Conservation (phyloP, 495 filamentous ascomycete species). For the Tuber borchii region DNA sequence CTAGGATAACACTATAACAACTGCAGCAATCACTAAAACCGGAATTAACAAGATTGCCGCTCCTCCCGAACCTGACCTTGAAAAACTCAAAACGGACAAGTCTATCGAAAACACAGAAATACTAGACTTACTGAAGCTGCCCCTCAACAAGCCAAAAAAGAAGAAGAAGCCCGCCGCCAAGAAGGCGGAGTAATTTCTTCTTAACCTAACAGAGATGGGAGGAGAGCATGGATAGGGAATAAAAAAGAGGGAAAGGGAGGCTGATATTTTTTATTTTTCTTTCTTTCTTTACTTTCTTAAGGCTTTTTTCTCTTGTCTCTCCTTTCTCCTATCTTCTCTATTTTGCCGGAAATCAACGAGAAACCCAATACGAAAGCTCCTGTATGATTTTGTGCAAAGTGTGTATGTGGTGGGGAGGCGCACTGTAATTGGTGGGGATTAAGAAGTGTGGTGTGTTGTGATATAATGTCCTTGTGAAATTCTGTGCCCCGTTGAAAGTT, state of each 20-base stretch:
- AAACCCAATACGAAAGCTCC: background rate
- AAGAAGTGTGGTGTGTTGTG: background rate
- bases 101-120: slow-evolving; percentile 95
- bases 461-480: background rate
- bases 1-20: background rate
- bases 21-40: slow-evolving; percentile 93
- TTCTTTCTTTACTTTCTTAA: background rate
- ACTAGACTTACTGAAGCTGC: slow-evolving; percentile 83
- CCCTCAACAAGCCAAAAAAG: slow-evolving; percentile 88
- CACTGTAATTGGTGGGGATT: background rate
- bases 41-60: slow-evolving; percentile 77
- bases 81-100: slow-evolving; percentile 85
- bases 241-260: slow-evolving; percentile 2
- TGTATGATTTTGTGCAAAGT: background rate
- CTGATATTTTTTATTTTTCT: slow-evolving; percentile 1
- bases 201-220: background rate
- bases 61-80: slow-evolving; percentile 63
- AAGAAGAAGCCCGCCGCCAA: slow-evolving; percentile 74
- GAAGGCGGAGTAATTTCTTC: slow-evolving; percentile 48
- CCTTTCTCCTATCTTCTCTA: background rate
- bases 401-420: background rate
- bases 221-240: background rate
- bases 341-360: background rate
- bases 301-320: background rate
- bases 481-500: background rate